These are phyloP conservation scores for Penstemon eatonii DNA, from an alignment of 257 asterid genomes.

Conservation along the genomic window DNA sequence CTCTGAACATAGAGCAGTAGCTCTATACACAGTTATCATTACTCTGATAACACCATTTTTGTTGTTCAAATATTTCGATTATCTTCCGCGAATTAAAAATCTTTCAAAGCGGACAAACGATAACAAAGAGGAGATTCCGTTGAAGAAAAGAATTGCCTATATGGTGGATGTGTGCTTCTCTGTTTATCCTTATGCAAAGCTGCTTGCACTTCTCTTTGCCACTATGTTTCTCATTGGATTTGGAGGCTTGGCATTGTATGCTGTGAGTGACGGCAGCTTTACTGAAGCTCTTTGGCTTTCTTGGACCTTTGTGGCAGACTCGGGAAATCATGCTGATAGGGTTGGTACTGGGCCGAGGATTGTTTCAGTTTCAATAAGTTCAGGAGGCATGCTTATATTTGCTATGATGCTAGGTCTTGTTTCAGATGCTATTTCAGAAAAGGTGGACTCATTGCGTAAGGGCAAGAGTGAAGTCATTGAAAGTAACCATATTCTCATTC, in stretches of 20 bases:
- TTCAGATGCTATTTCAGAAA: conserved; percentile 97
- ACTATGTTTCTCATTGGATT: conserved; percentile 89
- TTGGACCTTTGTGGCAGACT: conserved; percentile 95
- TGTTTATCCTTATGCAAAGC: conserved; percentile 89
- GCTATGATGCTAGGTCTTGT: conserved; percentile 99
- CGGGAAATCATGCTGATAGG: conserved; percentile 93
- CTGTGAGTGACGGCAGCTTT: conserved; percentile 87
- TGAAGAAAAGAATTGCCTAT: conserved; percentile 89
- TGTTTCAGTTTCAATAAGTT: conserved; percentile 88
- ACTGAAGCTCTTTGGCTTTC: conserved; percentile 96
- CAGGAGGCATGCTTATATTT: conserved; percentile 98
- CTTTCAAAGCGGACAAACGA: conserved; percentile 48
- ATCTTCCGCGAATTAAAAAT: conserved; percentile 59
- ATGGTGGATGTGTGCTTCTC: conserved; percentile 93
- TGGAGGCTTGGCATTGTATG: conserved; percentile 93
- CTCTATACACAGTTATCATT: conserved; percentile 63
- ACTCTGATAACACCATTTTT: conserved; percentile 72
- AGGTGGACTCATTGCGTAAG: conserved; percentile 92
- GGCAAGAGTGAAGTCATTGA: conserved; percentile 99
- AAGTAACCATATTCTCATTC: conserved; percentile 87
- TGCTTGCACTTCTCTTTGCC: conserved; percentile 94
- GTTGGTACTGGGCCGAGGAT: conserved; percentile 86
- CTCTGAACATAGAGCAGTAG: conserved; percentile 59
- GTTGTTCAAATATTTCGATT: conserved; percentile 73
- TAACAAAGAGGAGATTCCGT: conserved; percentile 76